phyloP scores from a whole-genome alignment of 352 stramenopile genomes.

The Pythium aquatile region DNA sequence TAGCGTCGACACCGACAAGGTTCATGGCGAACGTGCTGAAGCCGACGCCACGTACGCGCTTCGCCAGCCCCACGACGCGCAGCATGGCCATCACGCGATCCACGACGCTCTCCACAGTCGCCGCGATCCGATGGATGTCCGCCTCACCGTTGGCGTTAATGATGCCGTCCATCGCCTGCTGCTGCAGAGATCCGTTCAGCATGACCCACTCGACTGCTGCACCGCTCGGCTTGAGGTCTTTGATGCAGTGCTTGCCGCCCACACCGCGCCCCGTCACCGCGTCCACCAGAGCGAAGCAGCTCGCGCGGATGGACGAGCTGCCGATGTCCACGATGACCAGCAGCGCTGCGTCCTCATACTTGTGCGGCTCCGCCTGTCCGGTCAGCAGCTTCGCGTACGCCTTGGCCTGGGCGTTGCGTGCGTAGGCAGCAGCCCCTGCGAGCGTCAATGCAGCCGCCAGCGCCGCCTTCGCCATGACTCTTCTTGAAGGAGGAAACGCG shows the following conservation, averaged over 20 bases:
- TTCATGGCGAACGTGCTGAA: slow-evolving; percentile 96
- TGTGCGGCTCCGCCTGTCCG: slow-evolving; percentile 35
- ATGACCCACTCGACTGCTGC: slow-evolving; percentile 50
- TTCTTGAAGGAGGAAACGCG: too few relatives aligned
- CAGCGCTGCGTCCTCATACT: slow-evolving; percentile 46
- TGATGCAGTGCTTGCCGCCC: not conserved
- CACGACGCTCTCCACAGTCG: slow-evolving; percentile 52
- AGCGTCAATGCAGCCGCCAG: slow-evolving; percentile 25
- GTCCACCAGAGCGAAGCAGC: slow-evolving; percentile 73
- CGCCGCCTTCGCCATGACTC: not conserved
- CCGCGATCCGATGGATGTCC: slow-evolving; percentile 40
- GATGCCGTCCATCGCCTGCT: slow-evolving; percentile 51
- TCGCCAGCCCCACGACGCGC: slow-evolving; percentile 35
- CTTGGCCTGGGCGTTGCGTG: slow-evolving; percentile 17
- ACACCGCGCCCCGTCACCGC: not conserved
- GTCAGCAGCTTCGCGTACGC: slow-evolving; percentile 25
- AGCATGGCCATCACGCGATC: slow-evolving; percentile 52
- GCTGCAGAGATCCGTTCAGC: slow-evolving; percentile 62
- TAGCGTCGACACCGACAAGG: slow-evolving; percentile 80
- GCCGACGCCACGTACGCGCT: slow-evolving; percentile 72
- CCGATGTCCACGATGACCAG: slow-evolving; percentile 90
- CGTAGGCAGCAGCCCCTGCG: slow-evolving; percentile 23
- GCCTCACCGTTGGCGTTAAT: slow-evolving; percentile 64
- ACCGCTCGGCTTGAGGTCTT: not conserved
- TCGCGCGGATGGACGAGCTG: slow-evolving; percentile 92